Conservation (phyloP, 257 asterid species). For the Solanum sitiens region DNA sequence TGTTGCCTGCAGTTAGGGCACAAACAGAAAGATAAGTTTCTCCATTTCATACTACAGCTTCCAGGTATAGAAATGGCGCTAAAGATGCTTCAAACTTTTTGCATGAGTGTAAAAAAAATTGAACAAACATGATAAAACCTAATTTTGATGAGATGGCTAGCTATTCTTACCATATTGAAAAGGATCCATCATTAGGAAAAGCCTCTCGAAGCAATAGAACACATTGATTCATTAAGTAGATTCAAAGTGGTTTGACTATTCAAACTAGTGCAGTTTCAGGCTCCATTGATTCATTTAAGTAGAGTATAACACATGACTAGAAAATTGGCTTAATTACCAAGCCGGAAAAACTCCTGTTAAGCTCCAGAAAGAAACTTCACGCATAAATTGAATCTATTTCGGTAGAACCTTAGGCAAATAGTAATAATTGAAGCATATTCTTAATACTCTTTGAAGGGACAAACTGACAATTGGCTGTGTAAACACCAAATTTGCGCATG, state of each 20-base stretch:
- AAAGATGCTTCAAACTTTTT: neutral
- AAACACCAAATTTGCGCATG: neutral
- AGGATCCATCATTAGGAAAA: neutral
- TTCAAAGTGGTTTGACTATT: neutral
- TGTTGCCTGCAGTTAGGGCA: constrained; percentile 54
- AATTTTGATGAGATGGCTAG: neutral
- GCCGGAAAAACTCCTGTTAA: neutral
- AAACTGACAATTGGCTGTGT: neutral
- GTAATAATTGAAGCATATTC: neutral
- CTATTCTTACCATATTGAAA: neutral
- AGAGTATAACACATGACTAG: neutral
- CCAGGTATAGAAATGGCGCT: neutral
- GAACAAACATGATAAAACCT: neutral
- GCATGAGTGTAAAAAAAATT: neutral
- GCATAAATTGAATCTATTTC: neutral
- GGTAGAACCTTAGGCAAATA: neutral
- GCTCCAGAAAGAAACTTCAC: neutral
- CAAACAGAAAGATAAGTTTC: constrained; percentile 3
- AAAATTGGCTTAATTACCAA: neutral
- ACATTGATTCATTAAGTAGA: neutral
- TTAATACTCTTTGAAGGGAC: neutral
- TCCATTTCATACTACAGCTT: neutral
- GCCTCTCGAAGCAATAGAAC: neutral
- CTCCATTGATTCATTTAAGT: neutral
- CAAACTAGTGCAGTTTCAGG: neutral